These are phyloP conservation scores for Zoysia pacifica DNA, from an alignment of 176 grass and related monocot genomes.

Conservation along the genomic window DNA sequence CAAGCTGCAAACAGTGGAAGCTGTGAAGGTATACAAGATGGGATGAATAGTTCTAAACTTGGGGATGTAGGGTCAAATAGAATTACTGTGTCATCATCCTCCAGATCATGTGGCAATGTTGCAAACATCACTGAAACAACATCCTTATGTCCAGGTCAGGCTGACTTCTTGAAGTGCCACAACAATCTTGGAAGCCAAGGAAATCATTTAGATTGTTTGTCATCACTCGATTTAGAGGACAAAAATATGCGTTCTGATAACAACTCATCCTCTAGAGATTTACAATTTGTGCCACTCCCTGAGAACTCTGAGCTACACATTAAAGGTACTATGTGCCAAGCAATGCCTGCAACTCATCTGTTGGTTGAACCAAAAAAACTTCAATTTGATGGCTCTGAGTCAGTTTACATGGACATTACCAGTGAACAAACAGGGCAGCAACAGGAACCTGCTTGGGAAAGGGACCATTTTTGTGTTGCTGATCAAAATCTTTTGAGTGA, in stretches of 20 bases:
- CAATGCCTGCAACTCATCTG: constrained; percentile 37
- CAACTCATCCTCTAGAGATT: constrained; percentile 34
- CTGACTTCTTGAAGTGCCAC: constrained; percentile 30
- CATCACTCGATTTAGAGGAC: constrained; percentile 6
- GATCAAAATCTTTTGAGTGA: constrained; percentile 29
- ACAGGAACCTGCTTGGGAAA: constrained; percentile 25
- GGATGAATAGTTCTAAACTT: constrained; percentile 29
- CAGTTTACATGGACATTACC: constrained; percentile 21
- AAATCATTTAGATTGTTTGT: constrained; percentile 33
- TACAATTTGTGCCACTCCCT: neutral
- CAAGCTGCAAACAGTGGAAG: constrained; percentile 32
- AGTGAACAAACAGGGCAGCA: constrained; percentile 31
- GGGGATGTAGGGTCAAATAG: neutral
- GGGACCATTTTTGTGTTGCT: constrained; percentile 28
- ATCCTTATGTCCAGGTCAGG: constrained; percentile 8
- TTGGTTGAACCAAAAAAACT: constrained; percentile 51
- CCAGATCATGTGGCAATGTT: constrained; percentile 28
- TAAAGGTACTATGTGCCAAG: constrained; percentile 16
- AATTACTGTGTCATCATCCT: constrained; percentile 30
- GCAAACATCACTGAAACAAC: constrained; percentile 30
- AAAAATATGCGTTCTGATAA: constrained; percentile 27
- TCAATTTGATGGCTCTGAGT: constrained; percentile 51
- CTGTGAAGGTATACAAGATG: constrained; percentile 5
- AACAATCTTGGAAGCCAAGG: constrained; percentile 30
- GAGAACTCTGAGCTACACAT: constrained; percentile 16